Evolutionary conservation across 163 green algal genomes (phyloP), one percentile per base, ranked within the genome.

Genomic region (Scenedesmus sp.): DNA sequence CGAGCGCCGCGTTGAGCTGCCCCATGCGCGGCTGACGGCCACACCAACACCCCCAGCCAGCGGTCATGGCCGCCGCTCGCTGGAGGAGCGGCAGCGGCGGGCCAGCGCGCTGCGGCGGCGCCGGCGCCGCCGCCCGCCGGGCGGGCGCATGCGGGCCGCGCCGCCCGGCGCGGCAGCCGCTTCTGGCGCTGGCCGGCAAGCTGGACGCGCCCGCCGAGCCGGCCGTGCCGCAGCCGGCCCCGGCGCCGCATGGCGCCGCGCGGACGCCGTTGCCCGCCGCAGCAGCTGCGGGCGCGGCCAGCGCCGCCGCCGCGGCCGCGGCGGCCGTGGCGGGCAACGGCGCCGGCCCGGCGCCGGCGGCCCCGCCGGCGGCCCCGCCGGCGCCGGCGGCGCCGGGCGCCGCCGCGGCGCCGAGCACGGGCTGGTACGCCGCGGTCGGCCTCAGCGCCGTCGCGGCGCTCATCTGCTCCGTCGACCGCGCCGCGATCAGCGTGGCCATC

Each of bases 401-500:
- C 34, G n/a, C 66, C 34, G 24, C 50, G 69, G 24, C 18, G 36
- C 54, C 56, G 51, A 31, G 3, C 51, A 39, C 17, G n/a, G 29
- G n/a, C 11, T 86, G 76, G 76, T 62, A 65, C 44, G 39, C 63
- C 36, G 48, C 89, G 29, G 75, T 91, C 9, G 80, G 66, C 28
- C 67, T 91, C 18, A 80, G 69, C 29, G 81, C 86, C 17, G 51
- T 88, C 0, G 84, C 89, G 3, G 80, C 86, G 2, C 80, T 94
- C 44, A 88, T 95, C 28, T 95, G 88, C 82, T 86, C 74, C 33
- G 84, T 94, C 28, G 89, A 94, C 75, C 70, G 75, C 11, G 90
- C 90, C 7, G 87, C 89, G 33, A 93, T 95, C 75, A 81, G 50
- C 10, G 84, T 94, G 0, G 85, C 91, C 13, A 91, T 95, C 24